phyloP scores from a whole-genome alignment of 345 rosid species.

The Eutrema yunnanense region DNA sequence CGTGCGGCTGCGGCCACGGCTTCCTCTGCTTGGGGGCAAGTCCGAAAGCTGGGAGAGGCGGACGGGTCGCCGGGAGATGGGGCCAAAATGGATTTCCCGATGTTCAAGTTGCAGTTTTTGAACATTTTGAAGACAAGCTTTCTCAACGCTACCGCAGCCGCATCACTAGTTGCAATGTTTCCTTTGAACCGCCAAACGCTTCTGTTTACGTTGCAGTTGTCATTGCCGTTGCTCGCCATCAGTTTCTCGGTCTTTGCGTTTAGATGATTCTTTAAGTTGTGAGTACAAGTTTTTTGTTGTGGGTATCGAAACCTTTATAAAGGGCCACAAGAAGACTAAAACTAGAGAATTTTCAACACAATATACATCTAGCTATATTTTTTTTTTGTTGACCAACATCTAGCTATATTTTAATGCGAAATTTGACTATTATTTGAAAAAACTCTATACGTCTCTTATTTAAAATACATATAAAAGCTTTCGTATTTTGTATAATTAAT shows the following conservation, averaged over 20 bases:
- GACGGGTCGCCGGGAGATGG: slow-evolving; percentile 60
- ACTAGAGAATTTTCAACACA: no score
- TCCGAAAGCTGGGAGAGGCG: slow-evolving; percentile 39
- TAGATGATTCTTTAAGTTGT: not conserved
- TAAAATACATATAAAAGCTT: no score
- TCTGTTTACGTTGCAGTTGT: not conserved
- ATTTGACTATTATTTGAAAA: no score
- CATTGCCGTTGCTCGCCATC: not conserved
- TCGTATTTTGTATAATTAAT: no score
- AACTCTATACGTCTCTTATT: no score
- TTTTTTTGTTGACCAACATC: no score
- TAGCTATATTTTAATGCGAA: no score
- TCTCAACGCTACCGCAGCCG: slow-evolving; percentile 24
- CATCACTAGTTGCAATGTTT: not conserved
- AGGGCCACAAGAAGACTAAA: not conserved
- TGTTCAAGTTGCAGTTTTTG: not conserved
- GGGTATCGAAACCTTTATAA: not conserved
- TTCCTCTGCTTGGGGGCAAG: slow-evolving; percentile 39
- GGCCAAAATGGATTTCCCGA: slow-evolving; percentile 25
- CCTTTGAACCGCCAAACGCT: not conserved
- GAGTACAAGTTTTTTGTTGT: not conserved
- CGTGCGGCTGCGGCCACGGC: slow-evolving; percentile 38
- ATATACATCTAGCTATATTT: no score
- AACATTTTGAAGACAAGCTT: slow-evolving; percentile 18
- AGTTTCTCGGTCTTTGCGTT: not conserved